These are phyloP conservation scores for Discostella pseudostelligera DNA, from an alignment of 108 stramenopile species.

Conservation along the genomic window DNA sequence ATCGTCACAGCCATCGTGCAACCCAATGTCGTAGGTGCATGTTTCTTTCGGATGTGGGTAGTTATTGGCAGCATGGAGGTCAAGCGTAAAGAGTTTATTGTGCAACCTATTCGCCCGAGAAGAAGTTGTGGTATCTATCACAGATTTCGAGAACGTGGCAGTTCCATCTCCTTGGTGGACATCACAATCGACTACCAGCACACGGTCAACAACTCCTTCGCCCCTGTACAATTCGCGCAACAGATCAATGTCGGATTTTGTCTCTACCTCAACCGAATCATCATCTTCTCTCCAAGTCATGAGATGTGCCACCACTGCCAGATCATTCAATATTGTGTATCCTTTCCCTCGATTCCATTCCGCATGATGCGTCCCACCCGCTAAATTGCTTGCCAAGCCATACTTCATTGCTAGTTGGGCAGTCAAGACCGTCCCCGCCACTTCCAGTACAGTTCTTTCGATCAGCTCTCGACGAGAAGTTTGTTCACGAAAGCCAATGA, in stretches of 20 bases:
- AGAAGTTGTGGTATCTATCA: not conserved
- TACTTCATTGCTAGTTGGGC: constrained; percentile 68
- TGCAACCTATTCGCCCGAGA: constrained; percentile 7
- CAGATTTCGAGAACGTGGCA: constrained; percentile 22
- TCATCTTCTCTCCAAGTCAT: constrained; percentile 48
- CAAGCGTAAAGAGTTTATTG: constrained; percentile 56
- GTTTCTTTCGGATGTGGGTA: constrained; percentile 66
- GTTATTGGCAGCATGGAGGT: constrained; percentile 72
- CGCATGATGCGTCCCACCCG: constrained; percentile 88
- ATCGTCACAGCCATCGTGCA: constrained; percentile 57
- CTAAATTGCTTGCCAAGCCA: constrained; percentile 75
- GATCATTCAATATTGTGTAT: constrained; percentile 80
- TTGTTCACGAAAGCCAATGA: constrained; percentile 77
- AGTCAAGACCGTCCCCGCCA: constrained; percentile 72
- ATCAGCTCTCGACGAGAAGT: constrained; percentile 63
- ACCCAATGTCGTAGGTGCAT: constrained; percentile 65
- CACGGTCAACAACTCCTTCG: constrained; percentile 40
- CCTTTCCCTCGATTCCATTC: constrained; percentile 58
- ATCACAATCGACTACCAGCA: constrained; percentile 83
- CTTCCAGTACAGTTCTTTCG: constrained; percentile 71
- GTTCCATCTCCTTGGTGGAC: constrained; percentile 79
- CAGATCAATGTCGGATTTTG: constrained; percentile 4
- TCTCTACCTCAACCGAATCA: not conserved
- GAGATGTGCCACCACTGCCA: constrained; percentile 63
- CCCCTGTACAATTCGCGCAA: constrained; percentile 33